A percentile compares a stretch with the other conserved stretches of the same genome.
Conservation (phyloP, 2,329 filamentous ascomycete species). For the Beauveria brongniartii region DNA sequence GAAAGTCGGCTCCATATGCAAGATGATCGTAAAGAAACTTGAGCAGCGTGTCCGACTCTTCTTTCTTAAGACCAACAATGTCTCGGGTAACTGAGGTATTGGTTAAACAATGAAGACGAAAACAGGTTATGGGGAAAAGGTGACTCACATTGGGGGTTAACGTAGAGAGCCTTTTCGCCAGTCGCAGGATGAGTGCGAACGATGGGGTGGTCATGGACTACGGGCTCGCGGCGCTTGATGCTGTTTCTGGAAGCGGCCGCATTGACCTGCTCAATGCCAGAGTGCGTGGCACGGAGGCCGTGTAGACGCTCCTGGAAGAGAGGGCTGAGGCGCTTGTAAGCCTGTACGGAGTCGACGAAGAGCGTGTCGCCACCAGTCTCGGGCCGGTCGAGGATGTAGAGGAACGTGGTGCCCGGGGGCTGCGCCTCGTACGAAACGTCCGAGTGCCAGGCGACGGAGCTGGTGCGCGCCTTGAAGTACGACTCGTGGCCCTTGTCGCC, state of each 20-base stretch:
- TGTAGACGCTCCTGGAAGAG: constrained; percentile 69
- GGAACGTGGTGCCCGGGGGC: constrained; percentile 74
- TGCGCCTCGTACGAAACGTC: constrained; percentile 78
- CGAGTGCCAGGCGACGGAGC: constrained; percentile 72
- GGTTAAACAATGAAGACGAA: background rate
- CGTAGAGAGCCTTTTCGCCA: constrained; percentile 68
- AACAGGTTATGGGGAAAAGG: background rate
- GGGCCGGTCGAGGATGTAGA: constrained; percentile 71
- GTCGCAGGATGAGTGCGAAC: constrained; percentile 69
- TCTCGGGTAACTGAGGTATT: constrained; percentile 55
- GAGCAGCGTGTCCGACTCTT: constrained; percentile 64
- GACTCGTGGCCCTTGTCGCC: constrained; percentile 34
- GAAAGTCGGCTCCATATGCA: constrained; percentile 46
- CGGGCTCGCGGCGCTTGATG: constrained; percentile 64
- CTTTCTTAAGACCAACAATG: constrained; percentile 72
- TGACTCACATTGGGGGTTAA: constrained; percentile 63
- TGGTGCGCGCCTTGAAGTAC: constrained; percentile 60
- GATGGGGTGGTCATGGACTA: constrained; percentile 59
- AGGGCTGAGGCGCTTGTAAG: constrained; percentile 67
- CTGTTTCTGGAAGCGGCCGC: constrained; percentile 53
- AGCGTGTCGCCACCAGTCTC: constrained; percentile 69
- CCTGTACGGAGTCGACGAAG: constrained; percentile 65
- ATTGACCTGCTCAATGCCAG: constrained; percentile 65
- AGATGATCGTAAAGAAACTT: constrained; percentile 53
- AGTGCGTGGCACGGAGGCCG: constrained; percentile 68